Base-by-base conservation (phyloP, 495 filamentous ascomycete species). In the Haplographium delicatum region DNA sequence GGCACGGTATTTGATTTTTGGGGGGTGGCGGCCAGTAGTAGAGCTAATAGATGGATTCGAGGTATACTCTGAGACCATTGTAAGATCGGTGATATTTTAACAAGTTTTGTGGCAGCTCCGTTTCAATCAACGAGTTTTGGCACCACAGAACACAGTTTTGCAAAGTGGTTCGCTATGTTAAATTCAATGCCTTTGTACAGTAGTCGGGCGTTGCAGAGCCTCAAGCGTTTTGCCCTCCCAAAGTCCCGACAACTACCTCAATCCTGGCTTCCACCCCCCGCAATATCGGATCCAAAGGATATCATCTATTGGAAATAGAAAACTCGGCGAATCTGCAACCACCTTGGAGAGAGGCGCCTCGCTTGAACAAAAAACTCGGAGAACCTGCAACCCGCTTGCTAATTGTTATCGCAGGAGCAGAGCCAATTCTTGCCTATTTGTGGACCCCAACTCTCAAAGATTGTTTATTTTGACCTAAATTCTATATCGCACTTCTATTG, bases 171-270 rank as follows among this genome's bases (percentile, higher is more conserved):
- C 39, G 35, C 35, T 22, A 42, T 23, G 20, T 18, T 24, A 42
- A 42, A 42, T 42, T 23, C 20, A 20, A 23, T 42, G 19, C 19
- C 39, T 42, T 42, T 42, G 19, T 23, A 42, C 39, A 4, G 25
- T 42, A 42, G 39, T 42, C 39, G 39, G 39, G 39, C 39, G 39
- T 42, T 47, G 44, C 25, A 13, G 28, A 31, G 28, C 28, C 28
- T 31, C 28, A 31, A 31, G 28, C 28, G 13, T 31, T 31, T 31
- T 31, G 28, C 28, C 28, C 28, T 13, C 28, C 28, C 28, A n/a
- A 31, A 31, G 28, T 31, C 28, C 28, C 28, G 28, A 31, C 7
- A 31, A 13, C 28, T 31, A 31, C 28, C 28, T 31, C 13, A 31
- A n/a, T 31, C 13, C 28, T n/a, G 34, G 34, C 34, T 38, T 38